Percentiles rank a stretch among this genome's conserved stretches.
Evolutionary conservation across 2,329 filamentous ascomycete species (phyloP).

Genomic region (Sporothrix dimorphospora): DNA sequence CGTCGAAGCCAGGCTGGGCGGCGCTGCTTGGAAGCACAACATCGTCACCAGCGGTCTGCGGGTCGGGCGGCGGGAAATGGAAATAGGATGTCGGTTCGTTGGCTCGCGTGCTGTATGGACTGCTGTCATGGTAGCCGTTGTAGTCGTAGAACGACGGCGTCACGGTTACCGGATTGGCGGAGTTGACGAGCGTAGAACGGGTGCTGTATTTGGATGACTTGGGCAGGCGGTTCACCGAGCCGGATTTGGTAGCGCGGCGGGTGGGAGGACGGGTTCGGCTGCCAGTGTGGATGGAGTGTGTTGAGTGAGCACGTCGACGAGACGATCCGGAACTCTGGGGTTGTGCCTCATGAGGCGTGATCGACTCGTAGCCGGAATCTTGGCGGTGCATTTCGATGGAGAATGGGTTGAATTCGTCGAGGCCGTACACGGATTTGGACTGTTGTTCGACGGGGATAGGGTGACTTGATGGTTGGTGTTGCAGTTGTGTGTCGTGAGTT

Average conservation of each 20-base stretch:
- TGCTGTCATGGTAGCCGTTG: constrained; percentile 33
- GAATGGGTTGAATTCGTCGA: constrained; percentile 36
- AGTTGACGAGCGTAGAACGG: constrained; percentile 35
- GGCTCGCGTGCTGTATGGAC: constrained; percentile 31
- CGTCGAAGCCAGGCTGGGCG: constrained; percentile 26
- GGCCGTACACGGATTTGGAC: neutral
- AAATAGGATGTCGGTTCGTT: constrained; percentile 47
- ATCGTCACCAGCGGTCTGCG: neutral
- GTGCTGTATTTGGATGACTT: constrained; percentile 34
- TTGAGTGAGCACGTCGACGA: constrained; percentile 37
- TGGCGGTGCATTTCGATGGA: constrained; percentile 55
- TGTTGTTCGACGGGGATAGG: neutral
- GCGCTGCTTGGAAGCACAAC: neutral
- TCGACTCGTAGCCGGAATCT: constrained; percentile 63
- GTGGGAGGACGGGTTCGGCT: constrained; percentile 47
- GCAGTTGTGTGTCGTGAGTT: constrained; percentile 55
- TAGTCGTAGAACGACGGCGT: constrained; percentile 27
- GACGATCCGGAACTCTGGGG: constrained; percentile 37
- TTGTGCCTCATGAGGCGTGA: constrained; percentile 46
- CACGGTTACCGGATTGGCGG: constrained; percentile 37
- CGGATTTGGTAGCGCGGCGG: constrained; percentile 48
- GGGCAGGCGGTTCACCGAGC: constrained; percentile 38
- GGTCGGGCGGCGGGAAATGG: constrained; percentile 46
- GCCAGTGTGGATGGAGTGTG: constrained; percentile 33
- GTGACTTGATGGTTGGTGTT: constrained; percentile 25